Base-by-base conservation (phyloP, 2,329 filamentous ascomycete genomes). In the Endoconidiophora polonica region DNA sequence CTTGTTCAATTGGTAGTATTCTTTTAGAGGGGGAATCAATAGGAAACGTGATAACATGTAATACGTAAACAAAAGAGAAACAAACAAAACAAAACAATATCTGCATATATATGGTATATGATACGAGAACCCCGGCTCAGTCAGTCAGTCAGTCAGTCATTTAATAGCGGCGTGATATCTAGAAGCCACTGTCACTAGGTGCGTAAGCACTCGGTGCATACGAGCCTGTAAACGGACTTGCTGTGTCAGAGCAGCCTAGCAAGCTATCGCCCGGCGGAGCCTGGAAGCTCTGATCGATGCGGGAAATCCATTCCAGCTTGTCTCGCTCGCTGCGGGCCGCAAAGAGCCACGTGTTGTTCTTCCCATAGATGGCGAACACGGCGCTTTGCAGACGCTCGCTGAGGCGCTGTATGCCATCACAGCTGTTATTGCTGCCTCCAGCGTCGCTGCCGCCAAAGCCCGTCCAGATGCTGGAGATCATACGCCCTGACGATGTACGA, bases 241-340 rank as follows among this genome's bases (percentile, higher is more conserved):
- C 46, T 22, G 23, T 29, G 5, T 42, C 42, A 2, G 26, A 33
- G 26, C 26, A 33, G 26, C 26, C 26, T 10, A 33, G 5, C 7
- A 33, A 2, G 26, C n/a, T 33, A 41, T 66, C 67, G 49, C 63
- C 68, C 9, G 65, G 68, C 36, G 71, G 68, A 58, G 73, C 63
- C 42, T 40, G 14, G 57, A 74, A 77, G 47, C 81, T 85, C 69
- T 94, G 83, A 65, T 98, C 91, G 58, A 98, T 86, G 59, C 83
- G 82, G 64, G 93, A 76, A 58, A 98, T 94, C 91, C 91, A 98
- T 63, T 96, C 91, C 58, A 88, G 81, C 70, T 95, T 94, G 64
- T 95, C 88, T 45, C 81, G 75, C 67, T 95, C 90, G 58, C 79
- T 90, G 52, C 87, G 74, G 22, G 87, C 85, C 12, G 87, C 86